These are phyloP conservation scores for Leishmania martiniquensis DNA, from an alignment of 208 protist genomes.

Conservation along the genomic window DNA sequence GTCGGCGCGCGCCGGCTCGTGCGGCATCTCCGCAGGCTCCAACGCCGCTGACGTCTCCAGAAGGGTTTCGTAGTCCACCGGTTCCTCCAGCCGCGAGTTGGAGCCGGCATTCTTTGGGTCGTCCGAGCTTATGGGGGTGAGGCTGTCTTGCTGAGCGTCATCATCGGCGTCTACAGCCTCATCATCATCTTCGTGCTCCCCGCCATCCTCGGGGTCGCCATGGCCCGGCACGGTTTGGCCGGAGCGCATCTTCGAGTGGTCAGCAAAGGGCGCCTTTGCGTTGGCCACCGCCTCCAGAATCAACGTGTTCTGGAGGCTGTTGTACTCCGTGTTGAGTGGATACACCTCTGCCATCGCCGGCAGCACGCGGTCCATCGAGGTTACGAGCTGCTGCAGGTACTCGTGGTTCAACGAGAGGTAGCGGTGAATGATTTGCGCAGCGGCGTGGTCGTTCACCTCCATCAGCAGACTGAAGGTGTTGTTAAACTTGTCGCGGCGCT, in stretches of 20 bases:
- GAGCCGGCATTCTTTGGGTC: background rate
- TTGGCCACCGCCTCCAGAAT: constrained; percentile 53
- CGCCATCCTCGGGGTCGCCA: background rate
- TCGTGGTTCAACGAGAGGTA: constrained; percentile 63
- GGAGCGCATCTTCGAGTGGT: constrained; percentile 36
- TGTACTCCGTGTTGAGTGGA: constrained; percentile 67
- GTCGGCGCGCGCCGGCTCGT: constrained; percentile 14
- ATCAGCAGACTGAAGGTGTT: constrained; percentile 55
- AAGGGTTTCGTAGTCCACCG: constrained; percentile 15
- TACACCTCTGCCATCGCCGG: constrained; percentile 61
- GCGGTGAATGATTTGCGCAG: constrained; percentile 65
- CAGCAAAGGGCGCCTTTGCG: constrained; percentile 36
- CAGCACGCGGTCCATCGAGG: constrained; percentile 48
- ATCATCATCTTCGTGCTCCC: constrained; percentile 14
- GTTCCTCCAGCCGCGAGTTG: constrained; percentile 19
- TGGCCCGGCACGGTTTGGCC: background rate
- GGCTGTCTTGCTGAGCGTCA: constrained; percentile 6
- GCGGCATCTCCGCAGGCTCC: constrained; percentile 18
- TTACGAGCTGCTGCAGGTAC: constrained; percentile 57
- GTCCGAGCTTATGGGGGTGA: constrained; percentile 18
- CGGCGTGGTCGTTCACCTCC: constrained; percentile 74
- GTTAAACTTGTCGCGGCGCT: constrained; percentile 49
- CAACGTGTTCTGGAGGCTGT: constrained; percentile 53
- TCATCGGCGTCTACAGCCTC: constrained; percentile 6
- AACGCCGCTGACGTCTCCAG: constrained; percentile 4